These are phyloP conservation scores for Cyclotella choctawhatcheeana DNA, from an alignment of 108 stramenopile genomes.

Conservation along the genomic window DNA sequence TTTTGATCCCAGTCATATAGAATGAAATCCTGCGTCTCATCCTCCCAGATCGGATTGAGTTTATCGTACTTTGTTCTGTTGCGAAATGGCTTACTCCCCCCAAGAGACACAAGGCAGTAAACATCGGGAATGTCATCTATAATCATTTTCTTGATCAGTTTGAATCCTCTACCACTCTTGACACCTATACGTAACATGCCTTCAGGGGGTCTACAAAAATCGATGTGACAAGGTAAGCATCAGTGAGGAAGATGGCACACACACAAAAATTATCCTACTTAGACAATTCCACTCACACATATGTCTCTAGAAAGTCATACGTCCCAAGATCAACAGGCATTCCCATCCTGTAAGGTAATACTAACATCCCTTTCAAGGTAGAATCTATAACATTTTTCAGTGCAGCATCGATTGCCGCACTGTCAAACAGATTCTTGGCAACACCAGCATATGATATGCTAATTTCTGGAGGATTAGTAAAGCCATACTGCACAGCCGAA, in stretches of 20 bases:
- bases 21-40: constrained; percentile 61
- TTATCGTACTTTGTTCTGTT: constrained; percentile 54
- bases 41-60: constrained; percentile 57
- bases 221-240: too few relatives aligned
- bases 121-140: constrained; percentile 74
- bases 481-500: constrained; percentile 65
- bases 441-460: constrained; percentile 61
- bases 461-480: constrained; percentile 69
- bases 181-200: constrained; percentile 62
- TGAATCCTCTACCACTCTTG: constrained; percentile 57
- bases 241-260: too few relatives aligned
- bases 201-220: constrained; percentile 48
- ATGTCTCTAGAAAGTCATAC: constrained; percentile 53
- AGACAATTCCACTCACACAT: too few relatives aligned
- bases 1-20: constrained; percentile 62
- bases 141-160: constrained; percentile 47
- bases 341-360: constrained; percentile 63
- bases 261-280: too few relatives aligned
- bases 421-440: not conserved
- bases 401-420: constrained; percentile 49
- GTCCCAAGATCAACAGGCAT: constrained; percentile 52
- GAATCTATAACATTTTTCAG: constrained; percentile 51
- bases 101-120: constrained; percentile 56
- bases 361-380: constrained; percentile 50
- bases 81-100: constrained; percentile 37